Percentiles rank a stretch among this genome's conserved stretches.
phyloP scores from a whole-genome alignment of 805 yeast genomes.

The Metschnikowia colocasiae region DNA sequence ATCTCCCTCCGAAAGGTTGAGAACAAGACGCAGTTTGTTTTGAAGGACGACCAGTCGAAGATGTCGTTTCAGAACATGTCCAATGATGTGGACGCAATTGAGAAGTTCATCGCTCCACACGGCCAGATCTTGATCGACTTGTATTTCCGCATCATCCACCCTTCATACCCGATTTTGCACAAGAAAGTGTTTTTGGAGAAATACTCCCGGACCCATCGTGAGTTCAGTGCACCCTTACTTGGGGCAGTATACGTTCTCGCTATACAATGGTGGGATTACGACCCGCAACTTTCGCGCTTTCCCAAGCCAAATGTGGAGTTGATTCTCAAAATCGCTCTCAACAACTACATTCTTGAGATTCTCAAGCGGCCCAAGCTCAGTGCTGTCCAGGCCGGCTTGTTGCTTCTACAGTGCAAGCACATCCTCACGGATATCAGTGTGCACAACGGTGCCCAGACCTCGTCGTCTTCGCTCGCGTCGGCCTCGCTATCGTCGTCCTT shows the following conservation, averaged over 20 bases:
- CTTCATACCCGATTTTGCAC: slow-evolving; percentile 86
- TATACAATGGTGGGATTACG: slow-evolving; percentile 92
- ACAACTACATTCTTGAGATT: slow-evolving; percentile 69
- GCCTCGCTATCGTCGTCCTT: slow-evolving; percentile 19
- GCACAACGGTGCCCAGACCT: slow-evolving; percentile 10
- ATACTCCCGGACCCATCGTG: slow-evolving; percentile 85
- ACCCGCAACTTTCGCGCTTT: slow-evolving; percentile 67
- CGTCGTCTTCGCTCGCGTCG: slow-evolving; percentile 14
- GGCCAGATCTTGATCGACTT: slow-evolving; percentile 78
- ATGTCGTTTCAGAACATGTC: slow-evolving; percentile 66
- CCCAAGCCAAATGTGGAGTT: slow-evolving; percentile 72
- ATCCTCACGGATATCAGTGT: slow-evolving; percentile 19
- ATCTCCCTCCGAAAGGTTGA: slow-evolving; percentile 77
- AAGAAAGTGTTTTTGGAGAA: slow-evolving; percentile 89
- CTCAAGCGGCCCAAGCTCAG: slow-evolving; percentile 85
- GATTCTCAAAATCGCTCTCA: slow-evolving; percentile 48
- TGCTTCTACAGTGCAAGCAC: slow-evolving; percentile 64
- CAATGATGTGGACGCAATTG: slow-evolving; percentile 78
- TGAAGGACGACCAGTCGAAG: slow-evolving; percentile 77
- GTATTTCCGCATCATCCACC: slow-evolving; percentile 83
- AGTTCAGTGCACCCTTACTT: slow-evolving; percentile 82
- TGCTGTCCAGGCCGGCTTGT: slow-evolving; percentile 85
- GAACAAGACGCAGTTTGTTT: slow-evolving; percentile 65
- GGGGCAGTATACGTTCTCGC: slow-evolving; percentile 91
- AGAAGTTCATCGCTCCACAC: slow-evolving; percentile 84